Evolutionary conservation across 495 filamentous ascomycete species (phyloP).

Genomic region (Penicillium coprophilum): DNA sequence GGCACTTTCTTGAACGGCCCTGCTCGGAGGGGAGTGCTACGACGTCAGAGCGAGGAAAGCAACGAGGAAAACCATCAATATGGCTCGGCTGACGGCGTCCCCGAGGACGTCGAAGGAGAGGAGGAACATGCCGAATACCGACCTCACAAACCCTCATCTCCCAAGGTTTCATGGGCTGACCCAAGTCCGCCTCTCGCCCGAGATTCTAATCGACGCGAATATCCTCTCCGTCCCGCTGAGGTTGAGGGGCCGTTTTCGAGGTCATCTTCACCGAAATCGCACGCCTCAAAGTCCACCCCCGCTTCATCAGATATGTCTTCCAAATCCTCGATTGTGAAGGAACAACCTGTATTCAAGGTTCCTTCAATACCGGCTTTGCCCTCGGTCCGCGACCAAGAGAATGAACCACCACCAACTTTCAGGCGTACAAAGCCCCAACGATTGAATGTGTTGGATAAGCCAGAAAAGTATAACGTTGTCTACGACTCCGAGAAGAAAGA

Average conservation of each 20-base stretch:
- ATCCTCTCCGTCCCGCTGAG: conserved; percentile 19
- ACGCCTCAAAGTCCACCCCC: conserved; percentile 45
- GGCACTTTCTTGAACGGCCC: conserved; percentile 74
- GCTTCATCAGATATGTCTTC: conserved; percentile 43
- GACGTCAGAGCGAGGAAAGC: conserved; percentile 74
- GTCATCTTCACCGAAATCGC: conserved; percentile 42
- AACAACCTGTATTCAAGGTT: conserved; percentile 65
- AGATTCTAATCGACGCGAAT: conserved; percentile 28
- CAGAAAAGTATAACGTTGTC: conserved; percentile 54
- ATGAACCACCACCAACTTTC: conserved; percentile 75
- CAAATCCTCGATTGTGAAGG: conserved; percentile 35
- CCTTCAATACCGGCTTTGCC: conserved; percentile 60
- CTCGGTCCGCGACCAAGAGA: conserved; percentile 71
- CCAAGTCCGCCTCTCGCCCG: conserved; percentile 35
- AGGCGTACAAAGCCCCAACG: conserved; percentile 64
- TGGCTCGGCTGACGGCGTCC: conserved; percentile 31
- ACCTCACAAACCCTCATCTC: conserved; percentile 36
- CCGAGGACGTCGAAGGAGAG: conserved; percentile 27
- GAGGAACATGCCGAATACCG: conserved; percentile 33
- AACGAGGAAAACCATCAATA: conserved; percentile 38
- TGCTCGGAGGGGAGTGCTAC: conserved; percentile 64
- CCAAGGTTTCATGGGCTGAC: conserved; percentile 50
- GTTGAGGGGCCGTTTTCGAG: conserved; percentile 40
- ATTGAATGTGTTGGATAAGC: conserved; percentile 57
- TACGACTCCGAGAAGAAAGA: conserved; percentile 51